These are phyloP conservation scores for Penicillium sp. DNA, from an alignment of 2,329 filamentous ascomycete species.

Conservation along the genomic window DNA sequence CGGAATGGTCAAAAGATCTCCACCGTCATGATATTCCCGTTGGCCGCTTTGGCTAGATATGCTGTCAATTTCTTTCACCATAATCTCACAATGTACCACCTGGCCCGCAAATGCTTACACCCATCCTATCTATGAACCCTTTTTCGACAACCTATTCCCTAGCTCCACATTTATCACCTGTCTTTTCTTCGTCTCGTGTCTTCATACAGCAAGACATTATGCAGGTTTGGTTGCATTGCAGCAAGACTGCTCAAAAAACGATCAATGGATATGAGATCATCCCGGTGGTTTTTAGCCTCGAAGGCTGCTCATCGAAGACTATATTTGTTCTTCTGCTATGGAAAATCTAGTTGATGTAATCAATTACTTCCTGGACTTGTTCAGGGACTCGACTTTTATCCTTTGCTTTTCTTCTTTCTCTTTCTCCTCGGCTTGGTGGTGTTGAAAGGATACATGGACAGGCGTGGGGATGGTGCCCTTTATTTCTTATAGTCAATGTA, in stretches of 20 bases:
- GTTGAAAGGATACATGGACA: slow-evolving; percentile 6
- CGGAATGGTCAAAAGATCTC: slow-evolving; percentile 71
- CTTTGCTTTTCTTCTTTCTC: slow-evolving; percentile 4
- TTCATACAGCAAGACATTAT: neutral
- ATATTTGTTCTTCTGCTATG: neutral
- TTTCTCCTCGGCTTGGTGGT: neutral
- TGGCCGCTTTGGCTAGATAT: slow-evolving; percentile 28
- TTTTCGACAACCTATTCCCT: neutral
- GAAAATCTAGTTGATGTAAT: neutral
- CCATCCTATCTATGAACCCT: neutral
- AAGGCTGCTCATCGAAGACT: neutral
- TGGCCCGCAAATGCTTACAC: neutral
- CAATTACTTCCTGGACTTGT: neutral
- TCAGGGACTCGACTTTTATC: slow-evolving; percentile 4
- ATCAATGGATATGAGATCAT: neutral
- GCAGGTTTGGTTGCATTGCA: neutral
- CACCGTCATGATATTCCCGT: slow-evolving; percentile 53
- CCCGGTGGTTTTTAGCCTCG: neutral
- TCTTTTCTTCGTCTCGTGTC: neutral
- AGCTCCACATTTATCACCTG: neutral
- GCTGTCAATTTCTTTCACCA: neutral
- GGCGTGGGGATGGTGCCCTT: slow-evolving; percentile 13
- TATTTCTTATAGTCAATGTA: slow-evolving; percentile 18
- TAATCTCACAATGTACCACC: neutral
- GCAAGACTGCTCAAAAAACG: neutral